phyloP scores from a whole-genome alignment of 495 filamentous ascomycete species.

The Tuber microsphaerosporum region DNA sequence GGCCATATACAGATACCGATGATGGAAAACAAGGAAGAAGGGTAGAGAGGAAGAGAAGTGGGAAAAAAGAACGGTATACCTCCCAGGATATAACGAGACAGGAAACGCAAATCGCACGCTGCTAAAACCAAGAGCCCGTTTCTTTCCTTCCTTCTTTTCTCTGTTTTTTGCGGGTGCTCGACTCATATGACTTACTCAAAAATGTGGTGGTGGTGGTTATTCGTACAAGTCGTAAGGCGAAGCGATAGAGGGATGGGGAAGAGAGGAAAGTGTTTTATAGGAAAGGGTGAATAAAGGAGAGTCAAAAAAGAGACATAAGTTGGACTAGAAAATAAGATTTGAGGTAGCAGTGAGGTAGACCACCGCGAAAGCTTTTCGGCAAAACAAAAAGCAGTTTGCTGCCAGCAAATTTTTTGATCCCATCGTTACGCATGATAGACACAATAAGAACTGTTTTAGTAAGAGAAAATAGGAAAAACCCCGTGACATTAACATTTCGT shows the following conservation, averaged over 20 bases:
- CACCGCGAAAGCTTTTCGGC: too few species aligned
- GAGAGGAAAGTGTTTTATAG: background rate
- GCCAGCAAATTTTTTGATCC: background rate
- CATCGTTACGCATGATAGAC: background rate
- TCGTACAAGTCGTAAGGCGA: conserved; percentile 19
- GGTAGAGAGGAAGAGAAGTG: background rate
- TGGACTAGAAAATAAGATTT: background rate
- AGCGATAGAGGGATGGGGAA: background rate
- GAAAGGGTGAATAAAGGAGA: background rate
- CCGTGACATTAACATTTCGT: conserved; percentile 13
- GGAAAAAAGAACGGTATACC: background rate
- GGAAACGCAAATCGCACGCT: background rate
- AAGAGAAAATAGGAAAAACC: conserved; percentile 5
- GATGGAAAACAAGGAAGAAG: background rate
- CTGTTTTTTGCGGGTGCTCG: background rate
- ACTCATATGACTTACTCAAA: background rate
- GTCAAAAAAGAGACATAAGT: background rate
- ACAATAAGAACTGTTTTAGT: background rate
- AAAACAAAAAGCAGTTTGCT: too few species aligned
- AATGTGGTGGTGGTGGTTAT: background rate
- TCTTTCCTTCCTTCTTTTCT: background rate
- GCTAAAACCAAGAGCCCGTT: background rate
- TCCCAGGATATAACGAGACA: background rate
- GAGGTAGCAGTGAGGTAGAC: background rate
- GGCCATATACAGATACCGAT: background rate